These are phyloP conservation scores for Evansstolkia leycettana DNA, from an alignment of 495 filamentous ascomycete species.

Conservation along the genomic window DNA sequence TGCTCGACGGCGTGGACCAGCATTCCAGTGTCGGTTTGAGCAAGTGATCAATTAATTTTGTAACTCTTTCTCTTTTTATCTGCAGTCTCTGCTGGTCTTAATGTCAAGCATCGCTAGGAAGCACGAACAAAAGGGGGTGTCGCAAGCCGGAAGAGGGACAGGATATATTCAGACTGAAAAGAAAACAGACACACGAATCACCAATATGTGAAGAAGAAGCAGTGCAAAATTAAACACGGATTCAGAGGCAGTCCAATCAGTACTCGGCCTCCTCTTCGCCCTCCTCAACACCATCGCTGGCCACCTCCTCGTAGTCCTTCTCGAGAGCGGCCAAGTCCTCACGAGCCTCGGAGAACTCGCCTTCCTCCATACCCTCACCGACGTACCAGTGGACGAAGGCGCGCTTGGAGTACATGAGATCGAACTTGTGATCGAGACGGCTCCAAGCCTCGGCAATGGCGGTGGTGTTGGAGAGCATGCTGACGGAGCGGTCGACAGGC, in stretches of 20 bases:
- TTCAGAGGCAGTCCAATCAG: constrained; percentile 22
- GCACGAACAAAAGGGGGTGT: constrained; percentile 18
- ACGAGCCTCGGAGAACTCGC: constrained; percentile 82
- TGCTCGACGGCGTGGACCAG: no score
- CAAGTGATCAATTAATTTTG: no score
- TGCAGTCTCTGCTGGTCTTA: neutral
- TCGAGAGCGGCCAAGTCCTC: constrained; percentile 82
- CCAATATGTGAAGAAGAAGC: constrained; percentile 1
- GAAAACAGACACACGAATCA: constrained; percentile 13
- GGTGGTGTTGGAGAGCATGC: constrained; percentile 88
- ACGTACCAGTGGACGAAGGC: constrained; percentile 96
- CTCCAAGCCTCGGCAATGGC: constrained; percentile 86
- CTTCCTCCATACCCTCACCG: constrained; percentile 92
- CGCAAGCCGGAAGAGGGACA: constrained; percentile 11
- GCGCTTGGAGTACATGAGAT: constrained; percentile 94
- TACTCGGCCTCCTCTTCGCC: constrained; percentile 58
- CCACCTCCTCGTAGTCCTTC: constrained; percentile 91
- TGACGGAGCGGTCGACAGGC: constrained; percentile 73
- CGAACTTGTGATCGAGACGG: constrained; percentile 84
- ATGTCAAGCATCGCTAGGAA: constrained; percentile 14
- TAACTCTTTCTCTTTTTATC: no score
- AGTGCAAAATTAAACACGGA: neutral
- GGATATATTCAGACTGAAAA: constrained; percentile 11
- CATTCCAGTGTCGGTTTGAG: no score
- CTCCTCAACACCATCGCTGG: constrained; percentile 57